Evolutionary conservation across 192 early-diverging fungal species (phyloP).

Genomic region (Gorgonomyces haynaldii): DNA sequence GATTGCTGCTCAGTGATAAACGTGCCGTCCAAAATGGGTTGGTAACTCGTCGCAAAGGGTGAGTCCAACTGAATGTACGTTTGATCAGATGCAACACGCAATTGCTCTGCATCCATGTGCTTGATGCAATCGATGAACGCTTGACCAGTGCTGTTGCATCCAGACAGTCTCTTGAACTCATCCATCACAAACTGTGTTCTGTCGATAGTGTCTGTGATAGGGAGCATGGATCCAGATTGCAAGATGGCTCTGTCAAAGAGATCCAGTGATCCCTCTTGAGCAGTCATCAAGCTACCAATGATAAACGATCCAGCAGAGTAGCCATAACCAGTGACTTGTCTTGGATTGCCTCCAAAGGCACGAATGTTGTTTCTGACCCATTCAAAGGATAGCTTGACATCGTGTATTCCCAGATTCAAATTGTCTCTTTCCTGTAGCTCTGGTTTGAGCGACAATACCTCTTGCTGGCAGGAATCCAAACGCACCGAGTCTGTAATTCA

Average conservation of each 20-base stretch:
- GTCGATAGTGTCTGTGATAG: neutral
- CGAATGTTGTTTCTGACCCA: constrained; percentile 52
- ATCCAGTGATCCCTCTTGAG: neutral
- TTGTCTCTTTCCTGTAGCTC: constrained; percentile 3
- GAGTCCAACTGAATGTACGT: neutral
- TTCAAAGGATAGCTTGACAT: constrained; percentile 27
- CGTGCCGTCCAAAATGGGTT: neutral
- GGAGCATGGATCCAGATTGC: neutral
- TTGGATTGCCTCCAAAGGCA: constrained; percentile 50
- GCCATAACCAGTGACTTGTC: constrained; percentile 42
- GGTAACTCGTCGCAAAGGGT: neutral
- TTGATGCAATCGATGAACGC: neutral
- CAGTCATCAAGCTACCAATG: constrained; percentile 2
- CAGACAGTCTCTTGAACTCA: neutral
- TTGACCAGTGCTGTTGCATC: constrained; percentile 2
- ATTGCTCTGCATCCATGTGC: neutral
- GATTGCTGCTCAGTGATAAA: neutral
- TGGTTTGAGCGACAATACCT: constrained; percentile 2
- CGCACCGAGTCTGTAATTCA: constrained; percentile 32
- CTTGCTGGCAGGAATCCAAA: constrained; percentile 24
- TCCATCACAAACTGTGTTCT: neutral
- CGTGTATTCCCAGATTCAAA: constrained; percentile 22
- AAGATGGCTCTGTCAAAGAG: constrained; percentile 1
- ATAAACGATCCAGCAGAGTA: constrained; percentile 41
- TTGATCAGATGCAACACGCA: neutral